These are phyloP conservation scores for Xylaria sp. DNA, from an alignment of 2,329 filamentous ascomycete genomes.

Conservation along the genomic window DNA sequence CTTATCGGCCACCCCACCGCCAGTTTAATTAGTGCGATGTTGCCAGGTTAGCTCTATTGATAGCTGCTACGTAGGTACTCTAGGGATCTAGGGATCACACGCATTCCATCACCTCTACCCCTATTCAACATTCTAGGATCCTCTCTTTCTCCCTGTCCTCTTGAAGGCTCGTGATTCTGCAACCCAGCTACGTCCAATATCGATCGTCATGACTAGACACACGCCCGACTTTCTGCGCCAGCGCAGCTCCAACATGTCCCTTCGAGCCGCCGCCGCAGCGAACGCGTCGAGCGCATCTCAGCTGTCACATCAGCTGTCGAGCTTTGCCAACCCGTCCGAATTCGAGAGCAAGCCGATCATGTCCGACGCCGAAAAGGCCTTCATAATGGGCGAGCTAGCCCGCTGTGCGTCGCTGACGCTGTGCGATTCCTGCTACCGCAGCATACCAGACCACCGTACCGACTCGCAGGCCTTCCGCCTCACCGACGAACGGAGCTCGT, in stretches of 20 bases:
- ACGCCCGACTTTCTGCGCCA: constrained; percentile 48
- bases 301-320: constrained; percentile 32
- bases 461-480: constrained; percentile 27
- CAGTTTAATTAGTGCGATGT: too few species aligned
- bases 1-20: background rate
- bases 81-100: too few species aligned
- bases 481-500: constrained; percentile 20
- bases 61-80: background rate
- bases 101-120: too few species aligned
- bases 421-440: constrained; percentile 32
- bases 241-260: constrained; percentile 48
- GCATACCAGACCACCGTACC: constrained; percentile 36
- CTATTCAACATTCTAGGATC: background rate
- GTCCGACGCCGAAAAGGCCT: constrained; percentile 32
- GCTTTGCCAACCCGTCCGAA: constrained; percentile 35
- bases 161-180: background rate
- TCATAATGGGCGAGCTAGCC: constrained; percentile 30
- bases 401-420: constrained; percentile 17
- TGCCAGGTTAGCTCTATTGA: too few species aligned
- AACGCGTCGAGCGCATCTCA: constrained; percentile 30
- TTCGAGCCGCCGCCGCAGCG: constrained; percentile 45
- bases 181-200: background rate
- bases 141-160: background rate
- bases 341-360: constrained; percentile 27
- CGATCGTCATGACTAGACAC: constrained; percentile 46